Evolutionary conservation across 345 rosid genomes (phyloP), one percentile per base, ranked within the genome.

Genomic region (Syzygium jambos): DNA sequence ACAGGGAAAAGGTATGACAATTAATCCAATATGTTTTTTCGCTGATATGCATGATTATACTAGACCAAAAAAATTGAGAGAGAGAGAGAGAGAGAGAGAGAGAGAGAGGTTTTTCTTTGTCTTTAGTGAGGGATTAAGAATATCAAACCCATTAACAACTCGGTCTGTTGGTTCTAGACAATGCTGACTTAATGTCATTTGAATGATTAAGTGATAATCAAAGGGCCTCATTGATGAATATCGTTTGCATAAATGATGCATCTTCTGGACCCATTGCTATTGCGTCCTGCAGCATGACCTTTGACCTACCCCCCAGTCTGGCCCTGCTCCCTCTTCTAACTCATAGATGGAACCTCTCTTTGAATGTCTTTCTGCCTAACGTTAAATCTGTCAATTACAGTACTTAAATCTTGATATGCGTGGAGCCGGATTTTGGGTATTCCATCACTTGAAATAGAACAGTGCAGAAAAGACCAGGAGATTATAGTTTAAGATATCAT

Each of bases 1-100:
- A 52, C 63, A 73, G 82, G 82, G 82, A 38, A 78, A 88, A 89
- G 93, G 94, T 91, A 52, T 61, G 30, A 55, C 46, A 73, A 38
- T 38, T 38, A 73, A 38, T 73, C 49, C 11, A 22, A 73, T 73
- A 34, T 19, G 49, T 21, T 34, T 73, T 38, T 73, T 34, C 49
- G 38, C 19, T 38, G 7, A 73, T 73, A 68, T 30, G 43, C 43
- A 68, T 68, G 41, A 68, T 30, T 68, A 8, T 68, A 30, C 23
- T 65, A 30, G 41, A 65, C 41, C 78, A 15, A 41, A 65, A 51
- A 43, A 43, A 43, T 43, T 43, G 52, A 51, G 52, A 11, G 54
- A 52, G 54, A n/a, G 73, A n/a, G 73, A 29, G 54, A 52, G 54
- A n/a, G 73, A 38, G 51, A 49, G 51, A 10, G 54, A 52, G 54